Base-by-base conservation (phyloP, 2,329 filamentous ascomycete species). In the Hypoxylon sp. region DNA sequence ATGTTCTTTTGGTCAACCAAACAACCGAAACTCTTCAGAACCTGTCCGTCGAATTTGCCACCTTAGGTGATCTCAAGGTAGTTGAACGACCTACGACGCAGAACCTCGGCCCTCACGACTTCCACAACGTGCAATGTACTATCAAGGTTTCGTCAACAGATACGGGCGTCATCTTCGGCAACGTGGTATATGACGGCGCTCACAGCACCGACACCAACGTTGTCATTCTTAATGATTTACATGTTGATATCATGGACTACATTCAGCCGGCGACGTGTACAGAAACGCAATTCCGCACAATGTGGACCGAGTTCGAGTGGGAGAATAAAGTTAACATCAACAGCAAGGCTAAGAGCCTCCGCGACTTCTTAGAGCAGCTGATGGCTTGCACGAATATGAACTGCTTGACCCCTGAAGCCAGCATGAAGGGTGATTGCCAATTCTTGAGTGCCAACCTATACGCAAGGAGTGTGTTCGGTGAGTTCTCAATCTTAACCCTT, bases 301-400 rank as follows among this genome's bases (percentile, higher is more conserved):
- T 99, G 96, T 99, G 96, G 96, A 99, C 96, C 39, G 96, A 99
- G 79, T 99, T 99, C 74, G 96, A 99, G 80, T 99, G 96, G 96
- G 96, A 99, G 86, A 99, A 99, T 85, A 99, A 99, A 88, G 95
- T 99, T 81, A 99, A 99, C 84, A 98, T 99, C 84, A 98, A 98
- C 83, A 97, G 93, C 71, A 98, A 98, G 86, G 94, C 93, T 73
- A 97, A 95, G 85, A 92, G 89, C 29, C 86, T 99, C 68, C 90
- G 95, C 54, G 94, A 97, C 19, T 99, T 99, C 88, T 84, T 99
- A 71, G 91, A 93, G 74, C 92, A 97, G 79, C 85, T 99, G 67
- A 98, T 98, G 96, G 94, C 94, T 68, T 95, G 92, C 80, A 99
- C 96, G 59, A 98, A 99, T 82, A 99, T 99, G 96, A 96, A 91